Conservation (phyloP, 140 eudicot species). For the Ambrosia hybrid region DNA sequence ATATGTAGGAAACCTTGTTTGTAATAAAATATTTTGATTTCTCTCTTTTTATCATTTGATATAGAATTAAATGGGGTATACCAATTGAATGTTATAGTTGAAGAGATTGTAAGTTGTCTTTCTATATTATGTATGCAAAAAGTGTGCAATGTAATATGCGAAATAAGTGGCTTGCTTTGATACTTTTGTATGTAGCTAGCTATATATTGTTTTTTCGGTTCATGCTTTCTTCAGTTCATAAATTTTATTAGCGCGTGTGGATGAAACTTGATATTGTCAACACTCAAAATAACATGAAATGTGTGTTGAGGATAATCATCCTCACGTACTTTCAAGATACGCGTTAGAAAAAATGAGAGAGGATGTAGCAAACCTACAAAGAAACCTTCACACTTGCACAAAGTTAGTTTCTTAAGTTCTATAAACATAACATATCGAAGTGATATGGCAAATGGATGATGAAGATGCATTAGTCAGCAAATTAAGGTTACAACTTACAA, state of each 20-base stretch:
- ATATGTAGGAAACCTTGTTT: slow-evolving; percentile 28
- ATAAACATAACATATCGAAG: not conserved
- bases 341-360: no score
- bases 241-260: not conserved
- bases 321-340: not conserved
- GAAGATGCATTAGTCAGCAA: no score
- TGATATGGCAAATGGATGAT: not conserved
- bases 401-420: not conserved
- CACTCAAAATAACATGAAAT: not conserved
- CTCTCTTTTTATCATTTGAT: slow-evolving; percentile 22
- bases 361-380: no score
- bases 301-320: not conserved
- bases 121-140: slow-evolving; percentile 8
- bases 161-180: slow-evolving; percentile 11
- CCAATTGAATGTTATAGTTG: slow-evolving; percentile 7
- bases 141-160: slow-evolving; percentile 7
- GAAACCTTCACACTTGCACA: not conserved
- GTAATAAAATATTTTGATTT: slow-evolving; percentile 29
- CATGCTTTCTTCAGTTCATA: not conserved
- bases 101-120: slow-evolving; percentile 2
- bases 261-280: not conserved
- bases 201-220: not conserved
- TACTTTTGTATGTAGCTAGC: slow-evolving; percentile 2
- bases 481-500: no score
- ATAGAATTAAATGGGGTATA: slow-evolving; percentile 24